A percentile compares a stretch with the other conserved stretches of the same genome.
Evolutionary conservation across 805 yeast genomes (phyloP).

Genomic region (Hanseniaspora lindneri): DNA sequence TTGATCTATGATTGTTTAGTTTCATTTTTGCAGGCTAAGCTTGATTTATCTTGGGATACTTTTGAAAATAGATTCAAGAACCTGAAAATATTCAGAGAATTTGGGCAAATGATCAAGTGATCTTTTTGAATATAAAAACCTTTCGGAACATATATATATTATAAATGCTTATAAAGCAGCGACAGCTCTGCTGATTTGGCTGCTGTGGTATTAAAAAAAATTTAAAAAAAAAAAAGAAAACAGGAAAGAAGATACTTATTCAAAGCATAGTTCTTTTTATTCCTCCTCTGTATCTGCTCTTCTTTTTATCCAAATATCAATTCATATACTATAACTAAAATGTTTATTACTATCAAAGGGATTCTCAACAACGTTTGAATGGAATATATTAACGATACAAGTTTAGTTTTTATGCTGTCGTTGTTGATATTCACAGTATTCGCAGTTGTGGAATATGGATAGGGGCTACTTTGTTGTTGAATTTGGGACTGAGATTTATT

Average conservation of each 20-base stretch:
- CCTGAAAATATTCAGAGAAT: not conserved
- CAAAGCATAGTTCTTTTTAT: not conserved
- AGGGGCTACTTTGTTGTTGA: constrained; percentile 2
- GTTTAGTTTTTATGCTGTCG: constrained; percentile 41
- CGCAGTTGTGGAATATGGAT: constrained; percentile 20
- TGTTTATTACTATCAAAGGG: constrained; percentile 58
- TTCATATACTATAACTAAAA: constrained; percentile 57
- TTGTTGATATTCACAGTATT: constrained; percentile 24
- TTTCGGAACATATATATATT: no score
- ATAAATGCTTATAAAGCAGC: no score
- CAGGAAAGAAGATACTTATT: not conserved
- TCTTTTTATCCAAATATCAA: constrained; percentile 54
- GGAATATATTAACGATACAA: constrained; percentile 58
- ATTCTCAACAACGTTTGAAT: constrained; percentile 65
- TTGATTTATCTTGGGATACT: constrained; percentile 7
- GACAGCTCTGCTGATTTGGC: no score
- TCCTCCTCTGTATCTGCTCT: no score
- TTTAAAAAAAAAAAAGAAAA: not conserved
- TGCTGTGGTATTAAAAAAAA: no score
- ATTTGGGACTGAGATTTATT: constrained; percentile 5
- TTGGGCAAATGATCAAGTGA: not conserved
- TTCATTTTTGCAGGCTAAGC: constrained; percentile 20
- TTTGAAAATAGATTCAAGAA: not conserved
- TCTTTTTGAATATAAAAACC: no score
- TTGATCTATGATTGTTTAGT: constrained; percentile 54